Conservation (phyloP, 768 basidiomycete genomes). For the Mycena crocata region DNA sequence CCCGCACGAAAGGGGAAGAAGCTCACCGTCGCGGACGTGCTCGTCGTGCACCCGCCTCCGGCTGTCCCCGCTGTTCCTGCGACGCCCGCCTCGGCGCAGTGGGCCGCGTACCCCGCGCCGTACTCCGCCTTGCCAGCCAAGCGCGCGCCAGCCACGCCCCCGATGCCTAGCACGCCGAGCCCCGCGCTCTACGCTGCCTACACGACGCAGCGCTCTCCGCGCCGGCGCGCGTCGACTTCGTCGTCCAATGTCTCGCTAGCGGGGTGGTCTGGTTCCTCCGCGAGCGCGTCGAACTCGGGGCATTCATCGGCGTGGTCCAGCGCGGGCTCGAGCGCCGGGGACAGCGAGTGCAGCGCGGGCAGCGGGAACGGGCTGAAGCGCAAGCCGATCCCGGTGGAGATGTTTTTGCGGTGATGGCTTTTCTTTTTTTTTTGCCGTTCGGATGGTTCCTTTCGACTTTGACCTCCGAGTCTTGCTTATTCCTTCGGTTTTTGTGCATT, state of each 20-base stretch:
- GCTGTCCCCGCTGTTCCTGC: background rate
- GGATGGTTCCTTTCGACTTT: too few relatives aligned
- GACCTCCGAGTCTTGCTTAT: too few relatives aligned
- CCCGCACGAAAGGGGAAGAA: background rate
- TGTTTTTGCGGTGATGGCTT: background rate
- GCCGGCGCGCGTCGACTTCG: background rate
- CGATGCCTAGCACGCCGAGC: background rate
- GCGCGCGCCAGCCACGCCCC: too few relatives aligned
- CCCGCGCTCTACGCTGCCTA: background rate
- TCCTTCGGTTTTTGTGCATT: too few relatives aligned
- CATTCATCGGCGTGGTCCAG: background rate
- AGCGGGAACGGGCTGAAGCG: background rate
- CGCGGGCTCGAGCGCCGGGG: background rate
- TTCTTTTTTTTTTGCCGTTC: too few relatives aligned
- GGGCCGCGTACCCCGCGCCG: constrained; percentile 4
- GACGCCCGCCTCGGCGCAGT: background rate
- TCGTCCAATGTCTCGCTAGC: background rate
- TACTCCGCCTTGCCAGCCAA: too few relatives aligned
- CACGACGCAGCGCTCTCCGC: constrained; percentile 3
- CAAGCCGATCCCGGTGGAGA: background rate
- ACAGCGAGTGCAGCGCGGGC: background rate
- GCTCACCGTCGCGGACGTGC: background rate
- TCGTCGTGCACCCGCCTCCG: background rate
- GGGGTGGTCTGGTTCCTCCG: background rate
- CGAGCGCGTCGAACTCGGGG: background rate